These are phyloP conservation scores for Solanum gracilifrons DNA, from an alignment of 257 asterid genomes.

Conservation along the genomic window DNA sequence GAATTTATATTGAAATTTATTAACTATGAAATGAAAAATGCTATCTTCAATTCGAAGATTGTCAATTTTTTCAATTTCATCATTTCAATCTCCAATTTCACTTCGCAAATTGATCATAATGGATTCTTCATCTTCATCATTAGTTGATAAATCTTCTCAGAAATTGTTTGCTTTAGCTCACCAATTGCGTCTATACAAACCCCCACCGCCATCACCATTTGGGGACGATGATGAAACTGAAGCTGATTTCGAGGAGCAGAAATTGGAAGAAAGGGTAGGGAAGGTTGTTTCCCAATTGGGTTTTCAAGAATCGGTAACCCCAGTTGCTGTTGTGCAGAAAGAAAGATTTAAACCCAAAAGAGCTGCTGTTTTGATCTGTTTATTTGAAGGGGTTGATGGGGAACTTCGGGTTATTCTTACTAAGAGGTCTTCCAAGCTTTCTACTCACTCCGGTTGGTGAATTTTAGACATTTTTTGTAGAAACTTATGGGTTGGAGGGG, in stretches of 20 bases:
- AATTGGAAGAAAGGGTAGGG: slow-evolving; percentile 53
- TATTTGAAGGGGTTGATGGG: slow-evolving; percentile 76
- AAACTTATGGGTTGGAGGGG: background rate
- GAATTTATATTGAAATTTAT: background rate
- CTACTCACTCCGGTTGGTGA: slow-evolving; percentile 75
- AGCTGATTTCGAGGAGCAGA: slow-evolving; percentile 41
- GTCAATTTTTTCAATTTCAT: background rate
- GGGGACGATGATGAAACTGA: slow-evolving; percentile 17
- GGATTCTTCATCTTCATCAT: background rate
- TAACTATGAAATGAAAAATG: background rate
- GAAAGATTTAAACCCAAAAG: slow-evolving; percentile 62
- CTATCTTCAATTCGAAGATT: background rate
- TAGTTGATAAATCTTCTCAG: background rate
- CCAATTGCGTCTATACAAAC: slow-evolving; percentile 65
- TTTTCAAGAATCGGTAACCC: slow-evolving; percentile 66
- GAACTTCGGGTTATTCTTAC: slow-evolving; percentile 81
- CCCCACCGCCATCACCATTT: slow-evolving; percentile 38
- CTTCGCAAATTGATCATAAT: background rate
- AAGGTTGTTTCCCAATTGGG: slow-evolving; percentile 82
- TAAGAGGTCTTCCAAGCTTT: slow-evolving; percentile 71
- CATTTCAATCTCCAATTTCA: background rate
- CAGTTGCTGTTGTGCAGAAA: slow-evolving; percentile 22
- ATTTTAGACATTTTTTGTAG: background rate
- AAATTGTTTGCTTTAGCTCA: slow-evolving; percentile 51
- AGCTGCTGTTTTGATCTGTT: slow-evolving; percentile 89